Conservation (phyloP, 352 stramenopile genomes). For the Pythium phragmitis region DNA sequence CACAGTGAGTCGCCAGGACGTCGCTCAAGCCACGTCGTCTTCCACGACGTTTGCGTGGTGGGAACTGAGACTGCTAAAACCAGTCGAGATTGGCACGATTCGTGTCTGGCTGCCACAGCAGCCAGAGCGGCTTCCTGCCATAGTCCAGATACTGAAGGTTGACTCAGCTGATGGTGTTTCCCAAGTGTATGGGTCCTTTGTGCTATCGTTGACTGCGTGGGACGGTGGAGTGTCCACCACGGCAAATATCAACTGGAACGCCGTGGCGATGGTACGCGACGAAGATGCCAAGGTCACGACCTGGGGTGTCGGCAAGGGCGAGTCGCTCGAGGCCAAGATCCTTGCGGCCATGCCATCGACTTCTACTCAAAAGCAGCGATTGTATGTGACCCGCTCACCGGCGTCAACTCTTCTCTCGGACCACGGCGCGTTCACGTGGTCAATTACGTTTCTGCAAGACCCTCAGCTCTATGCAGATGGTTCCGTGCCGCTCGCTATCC, state of each 20-base stretch:
- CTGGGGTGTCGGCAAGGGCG: slow-evolving; percentile 37
- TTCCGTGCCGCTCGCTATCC: slow-evolving; percentile 29
- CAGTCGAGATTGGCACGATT: slow-evolving; percentile 51
- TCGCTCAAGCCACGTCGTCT: slow-evolving; percentile 44
- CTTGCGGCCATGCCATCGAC: slow-evolving; percentile 30
- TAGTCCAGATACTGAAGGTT: slow-evolving; percentile 35
- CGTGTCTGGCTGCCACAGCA: slow-evolving; percentile 47
- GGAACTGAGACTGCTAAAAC: slow-evolving; percentile 55
- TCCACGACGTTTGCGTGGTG: slow-evolving; percentile 52
- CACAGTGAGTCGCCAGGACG: slow-evolving; percentile 39
- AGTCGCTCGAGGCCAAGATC: slow-evolving; percentile 66
- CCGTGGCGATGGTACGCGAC: slow-evolving; percentile 53
- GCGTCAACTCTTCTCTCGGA: slow-evolving; percentile 27
- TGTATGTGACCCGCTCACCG: slow-evolving; percentile 55
- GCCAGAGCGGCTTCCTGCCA: slow-evolving; percentile 21
- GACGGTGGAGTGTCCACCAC: slow-evolving; percentile 29
- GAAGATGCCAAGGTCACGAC: slow-evolving; percentile 42
- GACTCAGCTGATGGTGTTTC: slow-evolving; percentile 35
- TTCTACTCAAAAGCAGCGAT: not conserved
- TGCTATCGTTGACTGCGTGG: slow-evolving; percentile 35
- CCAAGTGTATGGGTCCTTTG: slow-evolving; percentile 44
- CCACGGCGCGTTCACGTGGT: slow-evolving; percentile 62
- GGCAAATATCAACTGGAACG: slow-evolving; percentile 46
- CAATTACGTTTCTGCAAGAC: slow-evolving; percentile 62
- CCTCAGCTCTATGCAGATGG: slow-evolving; percentile 18